Evolutionary conservation across 805 yeast species (phyloP), one percentile per base, ranked within the genome.

Genomic region (Allodekkera sacchari): DNA sequence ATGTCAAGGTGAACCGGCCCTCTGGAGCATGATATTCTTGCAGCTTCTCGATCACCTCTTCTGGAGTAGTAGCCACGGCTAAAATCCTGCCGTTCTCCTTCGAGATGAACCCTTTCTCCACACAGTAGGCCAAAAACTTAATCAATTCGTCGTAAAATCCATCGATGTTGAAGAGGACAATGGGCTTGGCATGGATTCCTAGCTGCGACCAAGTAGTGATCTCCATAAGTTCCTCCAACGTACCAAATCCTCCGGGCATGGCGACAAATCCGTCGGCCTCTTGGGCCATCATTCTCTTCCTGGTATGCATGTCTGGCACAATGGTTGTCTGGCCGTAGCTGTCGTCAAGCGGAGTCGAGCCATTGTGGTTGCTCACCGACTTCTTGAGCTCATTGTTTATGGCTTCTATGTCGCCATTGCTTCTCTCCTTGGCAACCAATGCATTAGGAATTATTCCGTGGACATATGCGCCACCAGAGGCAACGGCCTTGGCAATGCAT

Each of bases 201-300:
- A 85, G 66, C 63, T 85, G 95, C 30, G 77, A 74, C 95, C 95
- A 85, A 4, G 95, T 85, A 37, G 81, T 80, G 34, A 83, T 80
- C 61, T 85, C 95, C 78, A 84, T 77, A 39, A 85, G 64, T 59
- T 85, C 95, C 57, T 85, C 95, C 50, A 83, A 59, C 6, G 94
- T 84, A 31, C 95, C 95, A 52, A 76, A 84, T 3, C 95, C 95
- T 40, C 95, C 95, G 10, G 95, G 95, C 61, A 85, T 66, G 0
- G 95, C 94, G 27, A 85, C 72, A 55, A 85, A 85, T 7, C 56
- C 56, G 43, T 75, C 75, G n/a, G 89, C 78, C 53, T 81, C 88
- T 48, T 71, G 68, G 18, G 87, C 94, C 95, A 85, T 85, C 64
- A 81, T 46, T 52, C 77, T 68, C 64, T 85, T 85, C 52, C 95